These are phyloP conservation scores for Geotrichum restrictum DNA, from an alignment of 1,139 yeast species.

Conservation along the genomic window DNA sequence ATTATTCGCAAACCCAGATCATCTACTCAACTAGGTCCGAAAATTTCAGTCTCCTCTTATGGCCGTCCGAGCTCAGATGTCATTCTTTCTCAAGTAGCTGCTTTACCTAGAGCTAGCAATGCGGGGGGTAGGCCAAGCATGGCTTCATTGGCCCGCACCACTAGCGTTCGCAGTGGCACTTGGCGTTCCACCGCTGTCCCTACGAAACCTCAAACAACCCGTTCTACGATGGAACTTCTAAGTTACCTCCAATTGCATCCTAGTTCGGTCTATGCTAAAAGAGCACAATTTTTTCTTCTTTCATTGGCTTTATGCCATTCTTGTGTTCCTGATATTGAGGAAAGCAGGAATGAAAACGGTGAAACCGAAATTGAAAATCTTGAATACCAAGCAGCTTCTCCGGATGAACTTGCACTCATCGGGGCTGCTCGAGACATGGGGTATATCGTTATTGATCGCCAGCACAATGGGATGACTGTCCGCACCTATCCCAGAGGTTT, in stretches of 20 bases:
- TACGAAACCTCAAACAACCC: conserved; percentile 37
- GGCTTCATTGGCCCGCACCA: conserved; percentile 40
- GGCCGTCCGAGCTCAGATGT: conserved; percentile 32
- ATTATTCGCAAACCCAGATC: conserved; percentile 6
- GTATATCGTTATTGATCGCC: conserved; percentile 68
- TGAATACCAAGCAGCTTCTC: conserved; percentile 88
- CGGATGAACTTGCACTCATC: conserved; percentile 90
- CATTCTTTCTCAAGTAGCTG: conserved; percentile 37
- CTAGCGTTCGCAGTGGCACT: conserved; percentile 26
- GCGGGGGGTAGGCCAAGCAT: conserved; percentile 50
- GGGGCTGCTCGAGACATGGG: conserved; percentile 95
- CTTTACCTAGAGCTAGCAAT: conserved; percentile 36
- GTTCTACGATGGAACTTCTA: conserved; percentile 60
- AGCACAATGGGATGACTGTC: conserved; percentile 54
- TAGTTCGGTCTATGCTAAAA: conserved; percentile 60
- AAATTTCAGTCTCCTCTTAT: conserved; percentile 9
- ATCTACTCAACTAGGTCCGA: conserved; percentile 14
- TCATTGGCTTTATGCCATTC: conserved; percentile 85
- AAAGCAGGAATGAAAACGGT: conserved; percentile 30
- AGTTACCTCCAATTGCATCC: conserved; percentile 70
- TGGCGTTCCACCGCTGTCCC: conserved; percentile 42
- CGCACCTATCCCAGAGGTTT: conserved; percentile 86
- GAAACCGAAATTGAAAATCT: conserved; percentile 48
- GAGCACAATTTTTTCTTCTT: conserved; percentile 72
- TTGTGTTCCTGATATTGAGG: conserved; percentile 64